Conservation (phyloP, 768 basidiomycete species). For the Amanita molliuscula region DNA sequence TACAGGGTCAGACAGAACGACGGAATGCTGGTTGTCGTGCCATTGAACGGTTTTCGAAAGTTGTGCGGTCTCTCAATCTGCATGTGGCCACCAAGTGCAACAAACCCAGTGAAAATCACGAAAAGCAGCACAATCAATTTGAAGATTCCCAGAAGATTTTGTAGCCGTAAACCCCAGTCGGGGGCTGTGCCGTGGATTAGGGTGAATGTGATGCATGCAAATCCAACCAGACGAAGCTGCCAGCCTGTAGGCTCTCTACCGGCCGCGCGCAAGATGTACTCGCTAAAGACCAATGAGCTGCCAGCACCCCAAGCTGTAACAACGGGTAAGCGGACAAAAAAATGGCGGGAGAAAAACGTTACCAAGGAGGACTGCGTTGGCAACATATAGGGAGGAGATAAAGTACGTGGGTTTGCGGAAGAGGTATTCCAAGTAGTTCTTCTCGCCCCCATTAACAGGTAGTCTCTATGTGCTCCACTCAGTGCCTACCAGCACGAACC, state of each 20-base stretch:
- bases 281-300: conserved; percentile 29
- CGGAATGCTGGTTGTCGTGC: conserved; percentile 23
- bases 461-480: conserved; percentile 28
- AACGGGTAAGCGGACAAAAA: not conserved
- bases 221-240: conserved; percentile 24
- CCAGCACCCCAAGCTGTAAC: conserved; percentile 19
- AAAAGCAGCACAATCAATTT: conserved; percentile 40
- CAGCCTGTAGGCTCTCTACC: conserved; percentile 18
- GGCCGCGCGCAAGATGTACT: conserved; percentile 19
- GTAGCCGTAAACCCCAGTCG: conserved; percentile 44
- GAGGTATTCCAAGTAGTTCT: conserved; percentile 58
- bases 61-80: not conserved
- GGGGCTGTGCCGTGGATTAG: conserved; percentile 32
- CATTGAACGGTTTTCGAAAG: not conserved
- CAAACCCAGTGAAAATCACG: conserved; percentile 31
- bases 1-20: conserved; percentile 45
- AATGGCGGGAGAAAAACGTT: not conserved
- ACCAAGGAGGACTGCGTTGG: conserved; percentile 40
- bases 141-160: conserved; percentile 50
- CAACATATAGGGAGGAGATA: conserved; percentile 18
- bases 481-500: not conserved
- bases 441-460: conserved; percentile 57
- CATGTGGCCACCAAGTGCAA: not conserved
- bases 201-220: conserved; percentile 25
- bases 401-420: conserved; percentile 41